Conservation (phyloP, 345 rosid species). For the Nephelium lappaceum region DNA sequence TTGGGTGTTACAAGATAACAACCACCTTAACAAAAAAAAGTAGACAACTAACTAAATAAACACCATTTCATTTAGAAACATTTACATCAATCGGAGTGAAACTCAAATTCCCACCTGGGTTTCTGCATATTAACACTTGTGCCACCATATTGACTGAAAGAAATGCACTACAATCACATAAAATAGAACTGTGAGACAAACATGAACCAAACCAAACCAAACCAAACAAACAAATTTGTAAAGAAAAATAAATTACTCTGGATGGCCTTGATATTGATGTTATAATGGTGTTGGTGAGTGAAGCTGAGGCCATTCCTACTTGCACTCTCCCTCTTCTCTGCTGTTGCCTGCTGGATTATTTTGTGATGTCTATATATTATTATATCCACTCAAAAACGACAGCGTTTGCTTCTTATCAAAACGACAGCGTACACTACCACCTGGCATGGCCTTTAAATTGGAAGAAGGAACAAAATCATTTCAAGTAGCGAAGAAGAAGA, state of each 20-base stretch:
- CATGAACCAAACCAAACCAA: neutral
- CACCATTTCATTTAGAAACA: neutral
- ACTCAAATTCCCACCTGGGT: neutral
- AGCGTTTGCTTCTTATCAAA: neutral
- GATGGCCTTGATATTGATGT: neutral
- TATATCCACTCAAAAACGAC: neutral
- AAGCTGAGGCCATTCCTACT: conserved; percentile 33
- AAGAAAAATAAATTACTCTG: conserved; percentile 15
- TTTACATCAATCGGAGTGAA: too few relatives aligned
- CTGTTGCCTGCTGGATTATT: too few relatives aligned
- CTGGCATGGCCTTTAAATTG: neutral
- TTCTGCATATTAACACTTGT: neutral
- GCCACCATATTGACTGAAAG: neutral
- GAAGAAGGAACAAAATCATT: too few relatives aligned
- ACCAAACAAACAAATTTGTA: neutral
- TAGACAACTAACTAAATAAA: neutral
- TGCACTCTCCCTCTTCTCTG: neutral
- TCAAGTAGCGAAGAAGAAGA: neutral
- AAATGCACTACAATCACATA: neutral
- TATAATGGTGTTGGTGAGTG: conserved; percentile 12
- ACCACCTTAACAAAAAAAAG: conserved; percentile 20
- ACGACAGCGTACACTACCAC: neutral
- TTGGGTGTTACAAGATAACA: conserved; percentile 8
- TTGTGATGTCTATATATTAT: neutral
- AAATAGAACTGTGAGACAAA: neutral